phyloP scores from a whole-genome alignment of 495 filamentous ascomycete genomes.

The Penicillium roqueforti region DNA sequence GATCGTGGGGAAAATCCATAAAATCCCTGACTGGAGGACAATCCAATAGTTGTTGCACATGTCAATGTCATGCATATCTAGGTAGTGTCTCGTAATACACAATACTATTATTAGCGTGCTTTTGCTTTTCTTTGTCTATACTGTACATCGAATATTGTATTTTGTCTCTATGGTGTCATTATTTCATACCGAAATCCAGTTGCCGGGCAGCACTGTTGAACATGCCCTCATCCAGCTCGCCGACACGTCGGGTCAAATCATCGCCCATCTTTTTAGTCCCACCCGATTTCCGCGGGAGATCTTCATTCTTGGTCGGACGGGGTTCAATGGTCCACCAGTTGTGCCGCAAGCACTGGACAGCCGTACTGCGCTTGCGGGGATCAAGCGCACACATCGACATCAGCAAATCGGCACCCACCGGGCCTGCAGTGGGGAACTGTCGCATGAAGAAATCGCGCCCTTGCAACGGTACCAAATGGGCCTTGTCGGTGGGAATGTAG shows the following conservation, averaged over 20 bases:
- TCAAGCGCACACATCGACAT: constrained; percentile 83
- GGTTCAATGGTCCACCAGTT: constrained; percentile 84
- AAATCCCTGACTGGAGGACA: not conserved
- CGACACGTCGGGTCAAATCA: constrained; percentile 77
- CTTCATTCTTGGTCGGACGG: constrained; percentile 74
- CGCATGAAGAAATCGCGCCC: constrained; percentile 64
- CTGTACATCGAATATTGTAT: not conserved
- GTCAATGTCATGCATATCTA: constrained; percentile 1
- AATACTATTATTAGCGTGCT: not conserved
- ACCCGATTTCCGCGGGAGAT: constrained; percentile 70
- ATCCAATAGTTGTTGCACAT: constrained; percentile 6
- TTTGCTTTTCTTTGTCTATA: not conserved
- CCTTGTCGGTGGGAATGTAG: constrained; percentile 58
- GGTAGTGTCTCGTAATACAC: not conserved
- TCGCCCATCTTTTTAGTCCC: constrained; percentile 71
- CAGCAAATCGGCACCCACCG: constrained; percentile 79
- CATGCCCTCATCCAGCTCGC: constrained; percentile 61
- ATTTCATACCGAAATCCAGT: constrained; percentile 70
- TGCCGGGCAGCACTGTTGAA: constrained; percentile 76
- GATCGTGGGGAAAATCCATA: too few species aligned
- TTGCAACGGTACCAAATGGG: constrained; percentile 54
- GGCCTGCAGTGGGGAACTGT: constrained; percentile 71
- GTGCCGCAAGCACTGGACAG: constrained; percentile 72
- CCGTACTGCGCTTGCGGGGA: constrained; percentile 74
- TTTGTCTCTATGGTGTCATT: constrained; percentile 10